Percentiles rank a stretch among this genome's conserved stretches.
These are phyloP conservation scores for Quercus phellos DNA, from an alignment of 331 rosid species.

Conservation along the genomic window DNA sequence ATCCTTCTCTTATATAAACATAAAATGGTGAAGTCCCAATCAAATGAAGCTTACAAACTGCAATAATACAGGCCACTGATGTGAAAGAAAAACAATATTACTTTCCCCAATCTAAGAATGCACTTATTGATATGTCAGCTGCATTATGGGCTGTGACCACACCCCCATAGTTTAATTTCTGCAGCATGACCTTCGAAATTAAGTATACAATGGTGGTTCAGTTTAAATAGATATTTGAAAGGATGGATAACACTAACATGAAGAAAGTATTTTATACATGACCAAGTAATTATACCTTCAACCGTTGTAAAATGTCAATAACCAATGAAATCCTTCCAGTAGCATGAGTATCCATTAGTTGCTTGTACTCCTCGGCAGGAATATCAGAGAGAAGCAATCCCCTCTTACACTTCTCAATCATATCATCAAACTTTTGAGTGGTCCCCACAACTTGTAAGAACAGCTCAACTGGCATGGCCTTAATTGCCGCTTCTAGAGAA, in stretches of 20 bases:
- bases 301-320: conserved; percentile 78
- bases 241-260: neutral
- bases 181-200: neutral
- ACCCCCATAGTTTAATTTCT: neutral
- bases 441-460: conserved; percentile 92
- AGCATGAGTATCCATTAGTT: conserved; percentile 75
- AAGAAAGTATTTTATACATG: conserved; percentile 11
- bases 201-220: neutral
- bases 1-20: neutral
- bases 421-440: conserved; percentile 49
- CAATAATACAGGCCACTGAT: neutral
- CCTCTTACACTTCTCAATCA: conserved; percentile 84
- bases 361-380: conserved; percentile 55
- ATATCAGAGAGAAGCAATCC: conserved; percentile 74
- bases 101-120: neutral
- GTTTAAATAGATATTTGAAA: conserved; percentile 1
- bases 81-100: neutral
- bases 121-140: neutral
- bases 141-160: neutral
- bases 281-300: conserved; percentile 59
- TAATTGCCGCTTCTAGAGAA: conserved; percentile 59
- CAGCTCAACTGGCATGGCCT: conserved; percentile 76
- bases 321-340: conserved; percentile 78
- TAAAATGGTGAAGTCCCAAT: neutral
- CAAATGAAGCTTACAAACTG: neutral